Base-by-base conservation (phyloP, 169 alveolate genomes). In the Plasmodium inui region DNA sequence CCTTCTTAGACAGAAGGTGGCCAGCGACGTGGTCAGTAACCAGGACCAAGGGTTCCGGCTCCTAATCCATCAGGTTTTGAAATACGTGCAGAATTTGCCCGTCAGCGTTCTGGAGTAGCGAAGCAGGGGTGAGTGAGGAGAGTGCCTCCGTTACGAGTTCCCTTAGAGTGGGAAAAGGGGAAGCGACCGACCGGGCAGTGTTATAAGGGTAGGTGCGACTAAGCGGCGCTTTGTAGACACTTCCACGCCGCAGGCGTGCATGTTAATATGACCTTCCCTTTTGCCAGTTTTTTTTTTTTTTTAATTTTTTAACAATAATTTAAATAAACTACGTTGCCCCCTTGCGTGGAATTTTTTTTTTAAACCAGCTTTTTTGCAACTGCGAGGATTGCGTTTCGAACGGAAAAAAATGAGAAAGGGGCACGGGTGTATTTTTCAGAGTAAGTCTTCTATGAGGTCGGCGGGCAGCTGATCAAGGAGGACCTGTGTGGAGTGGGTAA, bases 61-160 rank as follows among this genome's bases (percentile, higher is more conserved):
- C 34, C 7, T 86, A 53, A 76, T 74, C 28, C 14, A 37, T 10
- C 14, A 46, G n/a, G 41, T 86, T n/a, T 22, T 39, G 81, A 86
- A 74, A 26, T 86, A 78, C 71, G 6, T 86, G 37, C 53, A 57
- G n/a, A 86, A 86, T 39, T 32, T 71, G 53, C 74, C 70, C 32
- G 19, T 3, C 55, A 7, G 28, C 22, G 7, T 72, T n/a, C 5
- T 26, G 32, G 6, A 67, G 76, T 67, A 67, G 32, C 12, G 76
- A 28, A 26, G 74, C 17, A 14, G 8, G 74, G 5, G 34, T 61
- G 12, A n/a, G 74, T 26, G n/a, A 61, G 26, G 3, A 19, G 8
- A 61, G 34, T 61, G 10, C 34, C 32, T n/a, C 3, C 8, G 9
- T 61, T 53, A 1, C 7, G 8, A 3, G 34, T 61, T 61, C 74